phyloP scores from a whole-genome alignment of 2,329 filamentous ascomycete genomes.

The Pseudogymnoascus sp. region DNA sequence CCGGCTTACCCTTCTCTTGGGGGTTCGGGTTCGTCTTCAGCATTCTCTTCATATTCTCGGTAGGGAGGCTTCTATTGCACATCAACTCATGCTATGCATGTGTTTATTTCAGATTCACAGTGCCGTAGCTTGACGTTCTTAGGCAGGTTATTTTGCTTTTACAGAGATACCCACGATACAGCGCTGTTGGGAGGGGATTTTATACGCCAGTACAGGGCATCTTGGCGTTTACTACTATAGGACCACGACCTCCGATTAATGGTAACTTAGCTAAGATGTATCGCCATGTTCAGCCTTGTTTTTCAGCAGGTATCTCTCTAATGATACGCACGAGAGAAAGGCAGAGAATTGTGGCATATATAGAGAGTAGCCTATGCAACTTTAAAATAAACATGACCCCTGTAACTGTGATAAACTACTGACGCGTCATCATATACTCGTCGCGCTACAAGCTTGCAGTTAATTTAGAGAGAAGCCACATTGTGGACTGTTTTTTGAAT shows the following conservation, averaged over 20 bases:
- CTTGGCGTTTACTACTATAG: not conserved
- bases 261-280: not conserved
- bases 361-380: not conserved
- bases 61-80: not conserved
- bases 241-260: not conserved
- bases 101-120: not conserved
- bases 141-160: constrained; percentile 4
- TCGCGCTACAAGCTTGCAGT: not conserved
- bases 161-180: not conserved
- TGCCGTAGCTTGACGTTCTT: not conserved
- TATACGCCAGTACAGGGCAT: not conserved
- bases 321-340: not conserved
- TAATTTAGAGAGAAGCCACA: not conserved
- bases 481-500: not conserved
- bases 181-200: not conserved
- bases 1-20: not conserved
- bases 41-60: not conserved
- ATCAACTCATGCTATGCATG: not conserved
- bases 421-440: not conserved
- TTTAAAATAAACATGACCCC: not conserved
- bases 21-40: not conserved
- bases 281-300: not conserved
- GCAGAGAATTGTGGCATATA: not conserved
- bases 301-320: not conserved
- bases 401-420: not conserved